A percentile compares a stretch with the other conserved stretches of the same genome.
These are phyloP conservation scores for Fusarium sp. DNA, from an alignment of 2,329 filamentous ascomycete genomes.

Conservation along the genomic window DNA sequence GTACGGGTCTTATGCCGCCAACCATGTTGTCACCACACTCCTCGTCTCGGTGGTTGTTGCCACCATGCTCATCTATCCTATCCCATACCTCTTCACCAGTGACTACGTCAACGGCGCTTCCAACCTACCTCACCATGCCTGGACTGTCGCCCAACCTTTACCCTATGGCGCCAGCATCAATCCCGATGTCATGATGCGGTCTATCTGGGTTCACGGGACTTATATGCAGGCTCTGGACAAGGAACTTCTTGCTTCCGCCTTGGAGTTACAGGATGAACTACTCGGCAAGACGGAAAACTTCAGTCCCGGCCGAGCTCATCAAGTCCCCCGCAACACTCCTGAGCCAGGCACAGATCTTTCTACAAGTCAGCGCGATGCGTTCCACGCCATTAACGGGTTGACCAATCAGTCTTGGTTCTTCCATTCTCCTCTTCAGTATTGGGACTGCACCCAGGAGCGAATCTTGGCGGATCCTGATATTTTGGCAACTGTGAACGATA, in stretches of 20 bases:
- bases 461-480: conserved; percentile 73
- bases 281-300: conserved; percentile 71
- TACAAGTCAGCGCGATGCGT: conserved; percentile 61
- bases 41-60: conserved; percentile 79
- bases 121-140: conserved; percentile 81
- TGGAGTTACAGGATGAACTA: conserved; percentile 77
- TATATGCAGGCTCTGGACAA: conserved; percentile 81
- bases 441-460: conserved; percentile 72
- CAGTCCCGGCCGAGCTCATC: conserved; percentile 56
- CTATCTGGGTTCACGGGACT: conserved; percentile 83
- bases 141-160: conserved; percentile 79
- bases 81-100: conserved; percentile 79
- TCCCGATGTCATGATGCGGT: conserved; percentile 83
- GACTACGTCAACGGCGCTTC: conserved; percentile 78
- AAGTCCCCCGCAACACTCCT: conserved; percentile 42
- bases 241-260: conserved; percentile 72
- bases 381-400: conserved; percentile 70
- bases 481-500: conserved; percentile 75
- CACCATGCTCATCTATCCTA: conserved; percentile 77
- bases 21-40: conserved; percentile 80
- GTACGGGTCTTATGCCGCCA: conserved; percentile 77
- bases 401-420: conserved; percentile 79
- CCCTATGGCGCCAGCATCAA: conserved; percentile 61
- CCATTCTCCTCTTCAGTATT: conserved; percentile 86
- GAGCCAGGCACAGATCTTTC: conserved; percentile 54